These are phyloP conservation scores for Zopfia rhizophila DNA, from an alignment of 2,329 filamentous ascomycete genomes.

Conservation along the genomic window DNA sequence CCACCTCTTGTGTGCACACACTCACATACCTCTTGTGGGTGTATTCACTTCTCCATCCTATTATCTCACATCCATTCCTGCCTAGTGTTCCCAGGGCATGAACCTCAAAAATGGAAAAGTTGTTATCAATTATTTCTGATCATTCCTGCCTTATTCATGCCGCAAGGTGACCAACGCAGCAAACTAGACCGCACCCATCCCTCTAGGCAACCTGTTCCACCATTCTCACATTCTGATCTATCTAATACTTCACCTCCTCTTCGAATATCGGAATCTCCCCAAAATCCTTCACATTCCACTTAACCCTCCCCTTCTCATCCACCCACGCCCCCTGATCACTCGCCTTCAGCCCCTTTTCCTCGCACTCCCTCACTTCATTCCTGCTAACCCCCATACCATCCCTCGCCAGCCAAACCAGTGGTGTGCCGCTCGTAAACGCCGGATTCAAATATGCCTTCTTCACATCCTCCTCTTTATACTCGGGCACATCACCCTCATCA, in stretches of 20 bases:
- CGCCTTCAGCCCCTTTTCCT: conserved; percentile 36
- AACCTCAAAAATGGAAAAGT: no score
- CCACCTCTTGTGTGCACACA: no score
- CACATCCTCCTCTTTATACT: conserved; percentile 45
- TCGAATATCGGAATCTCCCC: conserved; percentile 47
- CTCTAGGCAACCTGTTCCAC: neutral
- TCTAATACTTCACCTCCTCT: conserved; percentile 40
- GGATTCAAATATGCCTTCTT: conserved; percentile 49
- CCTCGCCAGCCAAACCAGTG: conserved; percentile 46
- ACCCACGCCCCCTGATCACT: conserved; percentile 49
- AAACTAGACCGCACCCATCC: no score
- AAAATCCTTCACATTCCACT: conserved; percentile 45
- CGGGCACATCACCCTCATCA: conserved; percentile 42
- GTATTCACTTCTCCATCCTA: no score
- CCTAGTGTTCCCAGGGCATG: no score
- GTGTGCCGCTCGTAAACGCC: conserved; percentile 44
- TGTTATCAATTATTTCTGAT: no score
- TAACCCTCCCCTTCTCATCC: conserved; percentile 39
- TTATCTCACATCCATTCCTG: no score
- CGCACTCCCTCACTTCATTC: conserved; percentile 42
- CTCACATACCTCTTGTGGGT: no score
- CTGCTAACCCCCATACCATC: conserved; percentile 46
- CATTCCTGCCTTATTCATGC: no score
- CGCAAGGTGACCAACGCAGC: no score
- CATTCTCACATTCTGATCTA: neutral